Conservation (phyloP, 495 filamentous ascomycete species). For the Neurospora hispaniola region DNA sequence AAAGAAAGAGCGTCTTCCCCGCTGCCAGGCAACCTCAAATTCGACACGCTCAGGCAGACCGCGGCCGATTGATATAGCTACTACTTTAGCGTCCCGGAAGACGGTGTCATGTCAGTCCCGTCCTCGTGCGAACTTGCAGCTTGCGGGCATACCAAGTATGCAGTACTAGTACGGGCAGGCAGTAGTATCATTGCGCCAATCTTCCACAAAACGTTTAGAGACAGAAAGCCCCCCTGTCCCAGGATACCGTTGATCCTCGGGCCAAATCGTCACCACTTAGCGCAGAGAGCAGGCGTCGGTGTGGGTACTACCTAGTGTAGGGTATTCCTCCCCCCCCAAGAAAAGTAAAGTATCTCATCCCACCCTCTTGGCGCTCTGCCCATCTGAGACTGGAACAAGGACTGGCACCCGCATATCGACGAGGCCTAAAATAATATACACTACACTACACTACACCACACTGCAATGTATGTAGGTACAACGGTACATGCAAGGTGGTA, state of each 20-base stretch:
- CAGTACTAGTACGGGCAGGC: not conserved
- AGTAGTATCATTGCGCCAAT: constrained; percentile 6
- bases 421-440: not conserved
- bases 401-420: not conserved
- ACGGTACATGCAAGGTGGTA: not conserved
- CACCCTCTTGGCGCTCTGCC: constrained; percentile 7
- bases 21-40: not conserved
- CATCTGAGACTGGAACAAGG: not conserved
- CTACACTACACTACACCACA: no score
- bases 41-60: constrained; percentile 8
- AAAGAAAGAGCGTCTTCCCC: constrained; percentile 2
- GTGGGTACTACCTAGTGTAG: constrained; percentile 2
- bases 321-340: not conserved
- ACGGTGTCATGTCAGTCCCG: constrained; percentile 5
- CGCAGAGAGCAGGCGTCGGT: constrained; percentile 9
- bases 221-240: constrained; percentile 13
- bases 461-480: not conserved
- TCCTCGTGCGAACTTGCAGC: constrained; percentile 7
- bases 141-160: not conserved
- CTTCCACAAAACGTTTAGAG: not conserved
- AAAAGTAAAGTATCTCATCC: not conserved
- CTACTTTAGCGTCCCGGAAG: not conserved
- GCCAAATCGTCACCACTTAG: constrained; percentile 17
- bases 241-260: constrained; percentile 19
- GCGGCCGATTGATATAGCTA: not conserved